These are phyloP conservation scores for Ajuga reptans DNA, from an alignment of 305 asterid species.

Conservation along the genomic window DNA sequence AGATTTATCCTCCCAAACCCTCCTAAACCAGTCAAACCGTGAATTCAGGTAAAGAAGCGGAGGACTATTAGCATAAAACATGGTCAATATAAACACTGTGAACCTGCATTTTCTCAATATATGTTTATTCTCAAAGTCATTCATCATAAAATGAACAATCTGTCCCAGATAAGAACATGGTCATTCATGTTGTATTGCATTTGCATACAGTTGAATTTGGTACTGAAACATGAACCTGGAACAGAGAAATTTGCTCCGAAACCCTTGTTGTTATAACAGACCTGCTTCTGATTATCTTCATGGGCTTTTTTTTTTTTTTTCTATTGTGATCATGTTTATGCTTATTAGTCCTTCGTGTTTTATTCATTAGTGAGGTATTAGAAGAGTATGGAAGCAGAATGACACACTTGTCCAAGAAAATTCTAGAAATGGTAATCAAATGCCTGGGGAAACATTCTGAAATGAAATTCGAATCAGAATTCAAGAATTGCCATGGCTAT, in stretches of 20 bases:
- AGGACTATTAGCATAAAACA: not conserved
- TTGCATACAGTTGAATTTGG: not conserved
- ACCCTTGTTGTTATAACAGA: not conserved
- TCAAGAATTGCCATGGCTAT: slow-evolving; percentile 57
- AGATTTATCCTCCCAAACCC: slow-evolving; percentile 37
- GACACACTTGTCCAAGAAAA: slow-evolving; percentile 40
- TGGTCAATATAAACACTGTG: not conserved
- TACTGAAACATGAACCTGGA: slow-evolving; percentile 6
- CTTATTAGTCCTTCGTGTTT: not conserved
- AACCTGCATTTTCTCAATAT: not conserved
- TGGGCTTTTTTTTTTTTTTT: not conserved
- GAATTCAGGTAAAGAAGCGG: slow-evolving; percentile 47
- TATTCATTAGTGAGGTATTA: slow-evolving; percentile 32
- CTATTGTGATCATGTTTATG: not conserved
- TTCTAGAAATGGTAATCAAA: slow-evolving; percentile 40
- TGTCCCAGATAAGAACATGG: not conserved
- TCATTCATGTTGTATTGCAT: not conserved
- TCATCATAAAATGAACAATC: not conserved
- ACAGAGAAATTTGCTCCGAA: not conserved
- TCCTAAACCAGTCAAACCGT: slow-evolving; percentile 32
- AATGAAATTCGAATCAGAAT: slow-evolving; percentile 37
- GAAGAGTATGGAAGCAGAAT: slow-evolving; percentile 54
- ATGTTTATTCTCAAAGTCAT: not conserved
- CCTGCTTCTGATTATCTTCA: not conserved
- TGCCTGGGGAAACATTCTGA: slow-evolving; percentile 35